Conservation (phyloP, 176 grass and related monocot species). For the Aegilops longissima region DNA sequence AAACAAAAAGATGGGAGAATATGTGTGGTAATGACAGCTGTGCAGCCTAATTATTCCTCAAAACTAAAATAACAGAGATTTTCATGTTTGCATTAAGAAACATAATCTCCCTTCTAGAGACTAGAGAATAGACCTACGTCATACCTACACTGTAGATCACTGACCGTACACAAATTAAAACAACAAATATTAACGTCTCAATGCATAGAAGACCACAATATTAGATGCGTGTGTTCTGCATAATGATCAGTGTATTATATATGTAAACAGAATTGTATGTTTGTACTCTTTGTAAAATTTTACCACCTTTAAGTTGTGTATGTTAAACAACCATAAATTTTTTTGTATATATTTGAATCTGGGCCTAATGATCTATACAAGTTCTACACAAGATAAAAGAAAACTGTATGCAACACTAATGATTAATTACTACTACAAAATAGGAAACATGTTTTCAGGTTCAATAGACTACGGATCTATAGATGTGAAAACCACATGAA, state of each 20-base stretch:
- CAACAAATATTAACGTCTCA: too few relatives aligned
- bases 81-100: not conserved
- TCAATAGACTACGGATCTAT: not conserved
- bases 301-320: not conserved
- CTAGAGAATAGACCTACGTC: too few relatives aligned
- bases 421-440: not conserved
- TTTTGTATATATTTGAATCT: not conserved
- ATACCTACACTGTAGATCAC: too few relatives aligned
- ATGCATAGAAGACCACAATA: too few relatives aligned
- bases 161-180: too few relatives aligned
- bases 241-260: not conserved
- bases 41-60: not conserved
- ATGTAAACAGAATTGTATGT: not conserved
- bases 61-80: not conserved
- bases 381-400: not conserved
- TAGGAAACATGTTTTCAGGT: not conserved
- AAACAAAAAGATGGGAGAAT: not conserved
- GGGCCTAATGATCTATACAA: not conserved
- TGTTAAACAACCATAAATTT: not conserved
- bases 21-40: not conserved
- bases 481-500: not conserved
- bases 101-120: too few relatives aligned
- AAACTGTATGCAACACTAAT: not conserved
- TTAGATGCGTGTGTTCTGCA: not conserved
- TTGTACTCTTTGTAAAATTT: not conserved